Conservation (phyloP, 2,329 filamentous ascomycete genomes). For the Botrytis sinoallii region DNA sequence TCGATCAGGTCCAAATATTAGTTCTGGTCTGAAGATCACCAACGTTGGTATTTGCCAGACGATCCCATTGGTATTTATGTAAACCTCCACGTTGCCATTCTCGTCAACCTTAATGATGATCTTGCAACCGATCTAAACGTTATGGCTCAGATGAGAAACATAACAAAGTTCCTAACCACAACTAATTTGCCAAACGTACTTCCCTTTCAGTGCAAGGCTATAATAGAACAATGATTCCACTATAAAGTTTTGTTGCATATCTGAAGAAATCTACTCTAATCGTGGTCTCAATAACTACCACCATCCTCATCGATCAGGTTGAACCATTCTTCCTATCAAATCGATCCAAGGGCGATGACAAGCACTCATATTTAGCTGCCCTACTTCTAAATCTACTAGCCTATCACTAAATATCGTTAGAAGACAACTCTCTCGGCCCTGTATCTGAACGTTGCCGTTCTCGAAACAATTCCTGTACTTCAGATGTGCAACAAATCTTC, state of each 20-base stretch:
- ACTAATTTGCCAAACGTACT: too few species aligned
- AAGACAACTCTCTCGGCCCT: background rate
- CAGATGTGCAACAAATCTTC: background rate
- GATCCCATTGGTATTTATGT: background rate
- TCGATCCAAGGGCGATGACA: background rate
- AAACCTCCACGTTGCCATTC: background rate
- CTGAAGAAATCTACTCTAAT: background rate
- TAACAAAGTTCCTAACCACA: background rate
- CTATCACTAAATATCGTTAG: background rate
- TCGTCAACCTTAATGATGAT: background rate
- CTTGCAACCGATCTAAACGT: background rate
- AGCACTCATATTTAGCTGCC: background rate
- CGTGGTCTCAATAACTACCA: background rate
- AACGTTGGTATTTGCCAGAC: rapidly evolving
- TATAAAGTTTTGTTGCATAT: background rate
- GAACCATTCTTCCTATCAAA: background rate
- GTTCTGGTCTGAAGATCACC: background rate
- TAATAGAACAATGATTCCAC: background rate
- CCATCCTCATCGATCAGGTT: background rate
- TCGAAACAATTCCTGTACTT: background rate
- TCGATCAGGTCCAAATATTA: background rate
- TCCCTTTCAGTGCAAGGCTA: background rate
- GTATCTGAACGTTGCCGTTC: background rate
- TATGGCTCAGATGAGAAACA: background rate
- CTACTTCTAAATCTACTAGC: background rate